Conservation (phyloP, 768 basidiomycete species). For the Leccinum boreale region DNA sequence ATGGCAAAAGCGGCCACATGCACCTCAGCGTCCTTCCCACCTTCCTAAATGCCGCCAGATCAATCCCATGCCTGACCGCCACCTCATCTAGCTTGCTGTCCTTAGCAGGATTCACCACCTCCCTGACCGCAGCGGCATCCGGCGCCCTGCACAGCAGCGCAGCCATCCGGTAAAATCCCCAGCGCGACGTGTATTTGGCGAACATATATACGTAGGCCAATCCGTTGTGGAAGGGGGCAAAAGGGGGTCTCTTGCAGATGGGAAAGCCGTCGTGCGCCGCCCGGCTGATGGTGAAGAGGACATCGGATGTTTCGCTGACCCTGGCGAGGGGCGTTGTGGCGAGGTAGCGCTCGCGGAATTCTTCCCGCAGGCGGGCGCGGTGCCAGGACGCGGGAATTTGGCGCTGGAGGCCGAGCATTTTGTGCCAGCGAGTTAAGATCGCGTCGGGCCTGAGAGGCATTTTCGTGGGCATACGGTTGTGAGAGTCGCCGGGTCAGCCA, state of each 20-base stretch:
- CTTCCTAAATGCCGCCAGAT: constrained; percentile 8
- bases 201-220: constrained; percentile 11
- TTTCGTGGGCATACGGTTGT: not conserved
- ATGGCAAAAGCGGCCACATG: constrained; percentile 14
- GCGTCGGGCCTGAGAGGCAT: constrained; percentile 5
- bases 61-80: constrained; percentile 11
- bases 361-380: constrained; percentile 8
- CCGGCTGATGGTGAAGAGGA: constrained; percentile 14
- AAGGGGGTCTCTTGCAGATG: constrained; percentile 10
- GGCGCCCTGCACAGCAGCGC: constrained; percentile 10
- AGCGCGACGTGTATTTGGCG: constrained; percentile 13
- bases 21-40: constrained; percentile 10
- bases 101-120: constrained; percentile 13
- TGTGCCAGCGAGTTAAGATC: constrained; percentile 7
- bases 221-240: constrained; percentile 8
- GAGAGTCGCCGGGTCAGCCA: not conserved
- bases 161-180: constrained; percentile 13
- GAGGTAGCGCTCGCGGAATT: constrained; percentile 7
- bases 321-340: constrained; percentile 9
- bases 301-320: constrained; percentile 11
- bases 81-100: constrained; percentile 13
- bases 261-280: constrained; percentile 10
- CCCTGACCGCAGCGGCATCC: constrained; percentile 10
- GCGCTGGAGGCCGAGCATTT: constrained; percentile 9
- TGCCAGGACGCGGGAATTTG: constrained; percentile 6